Evolutionary conservation across 2,329 filamentous ascomycete species (phyloP).

Genomic region (Curvularia spicifera): DNA sequence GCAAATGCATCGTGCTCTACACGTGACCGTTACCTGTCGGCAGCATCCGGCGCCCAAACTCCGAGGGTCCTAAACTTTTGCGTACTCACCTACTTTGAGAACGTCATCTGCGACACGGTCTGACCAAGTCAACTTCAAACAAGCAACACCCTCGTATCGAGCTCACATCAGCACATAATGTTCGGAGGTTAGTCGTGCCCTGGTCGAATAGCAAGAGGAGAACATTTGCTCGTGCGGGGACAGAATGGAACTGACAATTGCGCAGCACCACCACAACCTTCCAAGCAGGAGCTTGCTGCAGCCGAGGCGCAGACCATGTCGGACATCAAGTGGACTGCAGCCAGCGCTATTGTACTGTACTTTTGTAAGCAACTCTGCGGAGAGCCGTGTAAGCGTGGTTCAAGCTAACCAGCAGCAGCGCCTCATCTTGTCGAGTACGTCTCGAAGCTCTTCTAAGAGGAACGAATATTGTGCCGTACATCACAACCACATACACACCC

Average conservation of each 20-base stretch:
- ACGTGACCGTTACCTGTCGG: constrained; percentile 15
- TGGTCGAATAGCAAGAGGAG: background rate
- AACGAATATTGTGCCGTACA: background rate
- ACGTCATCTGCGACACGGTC: constrained; percentile 14
- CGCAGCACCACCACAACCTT: constrained; percentile 71
- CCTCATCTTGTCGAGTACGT: constrained; percentile 63
- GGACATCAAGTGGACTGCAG: constrained; percentile 71
- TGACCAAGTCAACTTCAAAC: constrained; percentile 11
- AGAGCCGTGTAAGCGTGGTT: background rate
- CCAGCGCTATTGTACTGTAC: constrained; percentile 73
- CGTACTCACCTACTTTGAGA: constrained; percentile 6
- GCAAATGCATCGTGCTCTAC: background rate
- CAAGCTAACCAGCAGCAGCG: constrained; percentile 47
- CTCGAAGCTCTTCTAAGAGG: constrained; percentile 56
- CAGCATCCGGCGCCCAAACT: constrained; percentile 6
- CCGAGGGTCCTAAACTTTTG: constrained; percentile 19
- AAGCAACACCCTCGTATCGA: background rate
- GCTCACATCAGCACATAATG: constrained; percentile 44
- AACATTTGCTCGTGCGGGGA: background rate
- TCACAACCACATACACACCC: background rate
- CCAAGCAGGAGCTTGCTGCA: constrained; percentile 69
- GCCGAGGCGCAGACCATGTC: constrained; percentile 69
- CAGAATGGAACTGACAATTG: constrained; percentile 12
- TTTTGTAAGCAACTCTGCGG: constrained; percentile 66
- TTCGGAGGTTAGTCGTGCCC: constrained; percentile 59